Percentiles rank a stretch among this genome's conserved stretches.
phyloP scores from a whole-genome alignment of 306 rosid genomes.

The Lathyrus sativus region DNA sequence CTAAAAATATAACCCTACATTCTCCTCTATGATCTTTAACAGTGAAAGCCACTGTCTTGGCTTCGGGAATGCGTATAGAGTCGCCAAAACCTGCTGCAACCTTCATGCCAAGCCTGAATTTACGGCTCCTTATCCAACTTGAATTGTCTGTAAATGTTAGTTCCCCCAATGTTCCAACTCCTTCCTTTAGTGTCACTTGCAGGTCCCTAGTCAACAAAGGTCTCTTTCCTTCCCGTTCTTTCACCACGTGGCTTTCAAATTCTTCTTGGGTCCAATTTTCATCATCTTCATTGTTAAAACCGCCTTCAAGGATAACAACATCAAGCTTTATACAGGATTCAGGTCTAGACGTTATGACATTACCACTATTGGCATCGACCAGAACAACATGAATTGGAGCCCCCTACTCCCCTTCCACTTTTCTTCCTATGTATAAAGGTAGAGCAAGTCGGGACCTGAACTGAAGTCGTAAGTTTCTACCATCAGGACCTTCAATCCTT shows the following conservation, averaged over 20 bases:
- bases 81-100: slow-evolving; percentile 76
- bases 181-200: slow-evolving; percentile 92
- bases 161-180: slow-evolving; percentile 94
- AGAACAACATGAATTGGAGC: slow-evolving; percentile 90
- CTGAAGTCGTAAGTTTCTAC: slow-evolving; percentile 77
- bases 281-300: slow-evolving; percentile 90
- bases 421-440: slow-evolving; percentile 98
- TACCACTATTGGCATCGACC: slow-evolving; percentile 63
- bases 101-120: slow-evolving; percentile 94
- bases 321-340: slow-evolving; percentile 82
- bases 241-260: slow-evolving; percentile 92
- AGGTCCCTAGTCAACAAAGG: slow-evolving; percentile 94
- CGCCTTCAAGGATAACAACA: slow-evolving; percentile 95
- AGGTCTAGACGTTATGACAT: slow-evolving; percentile 68
- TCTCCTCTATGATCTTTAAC: slow-evolving; percentile 99
- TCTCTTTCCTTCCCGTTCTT: slow-evolving; percentile 97
- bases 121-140: slow-evolving; percentile 99
- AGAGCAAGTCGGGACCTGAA: slow-evolving; percentile 86
- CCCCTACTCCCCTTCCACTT: slow-evolving; percentile 99
- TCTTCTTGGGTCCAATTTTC: slow-evolving; percentile 94
- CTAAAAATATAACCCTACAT: slow-evolving; percentile 58
- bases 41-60: slow-evolving; percentile 97
- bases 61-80: slow-evolving; percentile 84
- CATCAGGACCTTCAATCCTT: slow-evolving; percentile 93
- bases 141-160: slow-evolving; percentile 94